Base-by-base conservation (phyloP, 768 basidiomycete species). In the Mycena haematopus region DNA sequence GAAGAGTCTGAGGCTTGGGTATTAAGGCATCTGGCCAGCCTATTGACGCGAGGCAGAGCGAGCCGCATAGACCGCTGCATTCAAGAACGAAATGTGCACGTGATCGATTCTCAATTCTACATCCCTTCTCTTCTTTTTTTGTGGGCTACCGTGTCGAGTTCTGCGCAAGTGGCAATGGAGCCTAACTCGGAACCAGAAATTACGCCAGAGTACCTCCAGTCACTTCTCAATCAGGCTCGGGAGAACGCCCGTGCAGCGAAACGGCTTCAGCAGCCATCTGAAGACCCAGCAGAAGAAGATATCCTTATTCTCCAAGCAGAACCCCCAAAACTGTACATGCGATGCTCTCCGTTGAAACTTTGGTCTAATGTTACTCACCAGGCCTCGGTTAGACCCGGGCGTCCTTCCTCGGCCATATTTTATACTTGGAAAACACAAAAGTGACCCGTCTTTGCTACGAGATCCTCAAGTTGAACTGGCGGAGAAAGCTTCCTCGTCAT, bases 381-480 rank as follows among this genome's bases (percentile, higher is more conserved):
- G 93, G 49, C 91, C 92, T 3, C 71, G 74, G 11, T 76, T 93
- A n/a, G 78, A 92, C 69, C 86, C 90, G 52, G 88, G 89, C 49
- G 69, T 72, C 15, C 82, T 91, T 13, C 90, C 91, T 8, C 72
- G 75, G 17, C 79, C 87, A 6, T 93, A 93, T 72, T 85, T 94
- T 58, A 80, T 79, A 36, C 76, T 88, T 50, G 80, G 79, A 22
- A 71, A 78, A 56, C 77, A 76, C 35, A 75, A 76, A 52, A 79
- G 80, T 7, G 78, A 79, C 3, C 80, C 84, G 7, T 80, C 78
- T 5, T 75, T 73, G 35, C 73, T 88, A 17, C 80, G 82, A 40
- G 90, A 93, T 74, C 85, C 88, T 33, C 90, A 87, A 52, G 79
- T 84, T 3, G 83, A 86, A 70, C 75, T 73, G 2, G 81, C 80